Percentiles rank a stretch among this genome's conserved stretches.
These are phyloP conservation scores for Ilyonectria robusta DNA, from an alignment of 2,329 filamentous ascomycete species.

Conservation along the genomic window DNA sequence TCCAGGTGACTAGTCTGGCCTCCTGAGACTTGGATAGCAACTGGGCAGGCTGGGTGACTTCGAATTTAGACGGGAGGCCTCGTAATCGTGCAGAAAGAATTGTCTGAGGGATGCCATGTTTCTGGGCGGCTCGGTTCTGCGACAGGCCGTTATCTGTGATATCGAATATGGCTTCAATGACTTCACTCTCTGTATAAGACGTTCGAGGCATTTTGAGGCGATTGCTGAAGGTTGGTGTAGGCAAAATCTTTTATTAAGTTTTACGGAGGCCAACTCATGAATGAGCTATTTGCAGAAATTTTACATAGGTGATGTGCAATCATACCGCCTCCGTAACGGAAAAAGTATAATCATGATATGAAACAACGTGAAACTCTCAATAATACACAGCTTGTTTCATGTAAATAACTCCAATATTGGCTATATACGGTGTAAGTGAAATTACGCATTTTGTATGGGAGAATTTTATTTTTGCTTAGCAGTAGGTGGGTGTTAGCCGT, in stretches of 20 bases:
- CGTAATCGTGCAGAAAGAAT: slow-evolving; percentile 18
- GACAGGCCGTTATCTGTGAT: no score
- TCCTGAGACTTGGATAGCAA: no score
- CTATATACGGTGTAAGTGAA: background rate
- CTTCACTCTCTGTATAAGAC: no score
- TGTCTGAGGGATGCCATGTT: slow-evolving; percentile 2
- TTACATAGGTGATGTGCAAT: background rate
- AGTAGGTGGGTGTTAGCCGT: background rate
- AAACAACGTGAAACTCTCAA: background rate
- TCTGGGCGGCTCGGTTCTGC: slow-evolving; percentile 16
- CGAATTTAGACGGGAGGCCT: slow-evolving; percentile 11
- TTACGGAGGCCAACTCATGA: background rate
- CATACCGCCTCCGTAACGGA: background rate
- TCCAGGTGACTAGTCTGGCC: no score
- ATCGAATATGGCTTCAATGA: no score
- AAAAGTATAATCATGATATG: background rate
- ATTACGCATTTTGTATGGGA: background rate
- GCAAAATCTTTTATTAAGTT: background rate
- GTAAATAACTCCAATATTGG: background rate
- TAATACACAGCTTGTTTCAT: background rate
- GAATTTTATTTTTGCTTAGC: background rate
- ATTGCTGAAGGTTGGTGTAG: background rate
- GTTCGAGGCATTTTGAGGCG: slow-evolving; percentile 21
- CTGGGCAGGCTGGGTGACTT: no score
- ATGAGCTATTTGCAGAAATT: background rate